Percentiles rank a stretch among this genome's conserved stretches.
Evolutionary conservation across 2,329 filamentous ascomycete genomes (phyloP).

Genomic region (Tolypocladium ophioglossoides): DNA sequence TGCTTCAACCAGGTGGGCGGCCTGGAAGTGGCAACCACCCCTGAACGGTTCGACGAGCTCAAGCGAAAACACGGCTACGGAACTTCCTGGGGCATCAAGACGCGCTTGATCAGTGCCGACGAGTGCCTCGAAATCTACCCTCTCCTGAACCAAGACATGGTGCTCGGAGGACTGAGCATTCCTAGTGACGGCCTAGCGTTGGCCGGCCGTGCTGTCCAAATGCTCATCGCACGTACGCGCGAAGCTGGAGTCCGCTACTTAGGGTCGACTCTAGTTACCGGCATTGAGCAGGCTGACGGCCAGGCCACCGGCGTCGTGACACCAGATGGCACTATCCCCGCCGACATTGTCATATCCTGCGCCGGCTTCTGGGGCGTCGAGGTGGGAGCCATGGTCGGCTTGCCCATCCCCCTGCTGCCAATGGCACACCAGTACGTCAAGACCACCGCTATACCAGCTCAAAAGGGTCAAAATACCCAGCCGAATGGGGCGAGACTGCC

Average conservation of each 20-base stretch:
- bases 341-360: slow-evolving; percentile 52
- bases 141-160: slow-evolving; percentile 37
- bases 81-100: slow-evolving; percentile 48
- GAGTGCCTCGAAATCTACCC: slow-evolving; percentile 45
- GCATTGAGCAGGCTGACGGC: slow-evolving; percentile 36
- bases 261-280: slow-evolving; percentile 45
- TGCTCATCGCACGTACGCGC: slow-evolving; percentile 47
- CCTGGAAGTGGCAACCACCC: slow-evolving; percentile 51
- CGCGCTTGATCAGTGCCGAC: slow-evolving; percentile 37
- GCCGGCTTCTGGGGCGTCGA: slow-evolving; percentile 59
- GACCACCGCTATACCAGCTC: slow-evolving; percentile 40
- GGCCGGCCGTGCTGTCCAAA: slow-evolving; percentile 49
- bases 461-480: slow-evolving; percentile 20
- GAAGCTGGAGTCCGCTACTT: slow-evolving; percentile 48
- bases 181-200: slow-evolving; percentile 51
- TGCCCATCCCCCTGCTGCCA: slow-evolving; percentile 47
- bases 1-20: slow-evolving; percentile 56
- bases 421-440: slow-evolving; percentile 55
- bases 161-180: slow-evolving; percentile 49
- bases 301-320: slow-evolving; percentile 47
- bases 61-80: slow-evolving; percentile 53
- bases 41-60: slow-evolving; percentile 46
- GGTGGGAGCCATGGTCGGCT: slow-evolving; percentile 48
- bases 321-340: slow-evolving; percentile 34
- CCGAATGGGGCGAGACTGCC: slow-evolving; percentile 42